phyloP scores from a whole-genome alignment of 2,329 filamentous ascomycete genomes.

The Metarhizium album region DNA sequence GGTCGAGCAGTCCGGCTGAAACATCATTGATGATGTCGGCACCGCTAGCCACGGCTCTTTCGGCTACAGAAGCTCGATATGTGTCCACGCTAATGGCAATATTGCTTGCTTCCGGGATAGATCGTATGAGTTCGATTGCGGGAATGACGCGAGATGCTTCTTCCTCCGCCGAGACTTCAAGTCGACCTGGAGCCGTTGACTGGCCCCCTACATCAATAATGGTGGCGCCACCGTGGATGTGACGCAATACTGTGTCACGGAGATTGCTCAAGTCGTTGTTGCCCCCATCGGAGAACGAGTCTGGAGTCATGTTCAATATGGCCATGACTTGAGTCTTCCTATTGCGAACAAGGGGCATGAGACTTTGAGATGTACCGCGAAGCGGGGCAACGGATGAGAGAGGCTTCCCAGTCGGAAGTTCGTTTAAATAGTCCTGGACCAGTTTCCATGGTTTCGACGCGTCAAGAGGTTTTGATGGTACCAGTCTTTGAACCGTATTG shows the following conservation, averaged over 20 bases:
- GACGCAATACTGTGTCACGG: conserved; percentile 43
- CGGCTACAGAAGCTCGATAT: conserved; percentile 75
- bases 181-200: conserved; percentile 71
- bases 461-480: conserved; percentile 43
- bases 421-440: conserved; percentile 49
- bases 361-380: conserved; percentile 31
- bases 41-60: conserved; percentile 63
- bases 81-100: conserved; percentile 86
- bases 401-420: conserved; percentile 36
- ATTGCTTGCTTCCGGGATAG: conserved; percentile 47
- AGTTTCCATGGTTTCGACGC: conserved; percentile 47
- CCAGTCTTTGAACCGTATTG: conserved; percentile 31
- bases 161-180: conserved; percentile 57
- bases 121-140: conserved; percentile 62
- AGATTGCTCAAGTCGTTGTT: conserved; percentile 45
- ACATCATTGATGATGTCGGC: conserved; percentile 95
- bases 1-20: conserved; percentile 69
- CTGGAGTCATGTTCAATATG: conserved; percentile 87
- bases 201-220: conserved; percentile 92
- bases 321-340: conserved; percentile 77
- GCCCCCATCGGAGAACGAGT: conserved; percentile 94
- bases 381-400: conserved; percentile 51
- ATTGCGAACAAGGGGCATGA: conserved; percentile 47
- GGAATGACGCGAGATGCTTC: conserved; percentile 72
- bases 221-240: conserved; percentile 60